Conservation (phyloP, 257 asterid genomes). For the Ajuga chamaepitys region DNA sequence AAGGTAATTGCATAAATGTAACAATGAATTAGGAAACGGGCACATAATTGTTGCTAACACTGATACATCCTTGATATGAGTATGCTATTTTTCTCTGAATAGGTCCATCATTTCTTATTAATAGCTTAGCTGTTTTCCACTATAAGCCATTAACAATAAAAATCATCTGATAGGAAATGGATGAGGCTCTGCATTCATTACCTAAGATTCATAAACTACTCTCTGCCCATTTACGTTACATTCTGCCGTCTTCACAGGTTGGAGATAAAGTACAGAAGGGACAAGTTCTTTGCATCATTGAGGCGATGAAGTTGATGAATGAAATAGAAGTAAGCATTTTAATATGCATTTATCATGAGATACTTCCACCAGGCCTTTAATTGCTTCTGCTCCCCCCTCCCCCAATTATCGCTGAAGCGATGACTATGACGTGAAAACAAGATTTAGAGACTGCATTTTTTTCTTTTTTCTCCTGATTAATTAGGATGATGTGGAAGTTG, state of each 20-base stretch:
- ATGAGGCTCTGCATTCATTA: constrained; percentile 3
- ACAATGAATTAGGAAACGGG: not conserved
- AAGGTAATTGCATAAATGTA: constrained; percentile 42
- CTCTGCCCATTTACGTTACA: not conserved
- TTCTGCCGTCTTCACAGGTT: constrained; percentile 37
- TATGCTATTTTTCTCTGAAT: not conserved
- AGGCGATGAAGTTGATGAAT: constrained; percentile 96
- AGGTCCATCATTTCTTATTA: not conserved
- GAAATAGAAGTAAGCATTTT: constrained; percentile 72
- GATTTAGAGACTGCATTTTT: no score
- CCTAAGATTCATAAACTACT: not conserved
- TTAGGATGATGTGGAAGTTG: not conserved
- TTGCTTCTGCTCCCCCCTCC: constrained; percentile 5
- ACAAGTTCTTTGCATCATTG: constrained; percentile 81
- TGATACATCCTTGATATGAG: not conserved
- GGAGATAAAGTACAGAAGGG: constrained; percentile 93
- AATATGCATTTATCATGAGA: constrained; percentile 1
- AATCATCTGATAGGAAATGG: not conserved
- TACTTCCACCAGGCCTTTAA: constrained; percentile 10
- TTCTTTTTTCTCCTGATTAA: not conserved
- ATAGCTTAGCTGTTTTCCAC: not conserved
- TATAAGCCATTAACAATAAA: not conserved
- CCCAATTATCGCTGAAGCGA: no score
- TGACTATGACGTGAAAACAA: no score
- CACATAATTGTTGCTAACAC: not conserved